phyloP scores from a whole-genome alignment of 208 protist species.

The Trypanosoma caninum region DNA sequence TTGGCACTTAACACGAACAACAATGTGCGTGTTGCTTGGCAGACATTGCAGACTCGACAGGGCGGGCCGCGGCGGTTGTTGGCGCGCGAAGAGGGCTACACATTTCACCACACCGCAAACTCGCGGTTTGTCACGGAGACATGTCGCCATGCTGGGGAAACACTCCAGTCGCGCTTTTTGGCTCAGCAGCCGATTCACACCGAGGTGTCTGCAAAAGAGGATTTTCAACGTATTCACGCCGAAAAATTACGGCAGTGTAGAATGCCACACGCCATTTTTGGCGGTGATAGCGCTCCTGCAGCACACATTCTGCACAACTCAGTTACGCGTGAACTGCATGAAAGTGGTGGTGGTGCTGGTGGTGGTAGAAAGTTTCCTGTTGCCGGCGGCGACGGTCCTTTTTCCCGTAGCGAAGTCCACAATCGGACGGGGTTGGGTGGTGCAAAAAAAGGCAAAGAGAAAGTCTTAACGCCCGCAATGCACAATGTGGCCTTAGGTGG shows the following conservation, averaged over 20 bases:
- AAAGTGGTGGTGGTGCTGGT: background rate
- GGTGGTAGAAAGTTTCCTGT: background rate
- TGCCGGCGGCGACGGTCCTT: no score
- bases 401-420: no score
- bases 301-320: conserved; percentile 48
- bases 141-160: conserved; percentile 65
- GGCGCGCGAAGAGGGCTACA: conserved; percentile 67
- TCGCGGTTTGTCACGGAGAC: conserved; percentile 78
- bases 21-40: conserved; percentile 78
- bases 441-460: background rate
- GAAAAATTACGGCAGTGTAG: background rate
- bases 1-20: conserved; percentile 48
- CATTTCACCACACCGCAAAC: conserved; percentile 49
- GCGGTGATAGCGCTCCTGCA: background rate
- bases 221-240: conserved; percentile 18
- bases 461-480: background rate
- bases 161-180: conserved; percentile 63
- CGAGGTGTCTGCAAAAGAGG: conserved; percentile 49
- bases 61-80: conserved; percentile 42
- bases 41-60: conserved; percentile 28
- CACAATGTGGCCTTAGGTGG: background rate
- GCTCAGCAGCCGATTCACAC: conserved; percentile 67
- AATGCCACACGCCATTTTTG: no score
- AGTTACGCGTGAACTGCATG: conserved; percentile 32
- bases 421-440: no score